Conservation (phyloP, 192 early-diverging fungal species). For the Mycoemilia scoparia region DNA sequence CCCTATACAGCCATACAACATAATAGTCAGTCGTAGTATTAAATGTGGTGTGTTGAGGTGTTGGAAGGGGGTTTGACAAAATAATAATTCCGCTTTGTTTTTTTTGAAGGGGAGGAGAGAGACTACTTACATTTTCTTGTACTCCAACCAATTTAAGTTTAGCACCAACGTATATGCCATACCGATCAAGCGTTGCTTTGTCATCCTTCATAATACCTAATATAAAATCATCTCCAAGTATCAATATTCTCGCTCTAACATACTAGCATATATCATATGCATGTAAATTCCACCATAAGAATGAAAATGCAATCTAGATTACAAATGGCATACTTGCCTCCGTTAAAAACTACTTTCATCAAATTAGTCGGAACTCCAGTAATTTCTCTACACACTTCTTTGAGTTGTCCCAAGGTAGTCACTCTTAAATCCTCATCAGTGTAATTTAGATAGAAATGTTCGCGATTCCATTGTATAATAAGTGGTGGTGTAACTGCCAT, state of each 20-base stretch:
- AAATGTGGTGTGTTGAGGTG: background rate
- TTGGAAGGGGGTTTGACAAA: too few species aligned
- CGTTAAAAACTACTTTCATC: slow-evolving; percentile 54
- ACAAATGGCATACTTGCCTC: slow-evolving; percentile 32
- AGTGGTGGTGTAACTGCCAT: slow-evolving; percentile 22
- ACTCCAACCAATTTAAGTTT: slow-evolving; percentile 55
- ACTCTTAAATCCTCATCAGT: slow-evolving; percentile 22
- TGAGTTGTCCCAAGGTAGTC: slow-evolving; percentile 52
- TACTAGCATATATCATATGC: too few species aligned
- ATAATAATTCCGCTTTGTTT: slow-evolving; percentile 36
- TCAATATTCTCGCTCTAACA: too few species aligned
- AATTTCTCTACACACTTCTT: slow-evolving; percentile 48
- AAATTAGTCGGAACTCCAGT: slow-evolving; percentile 59
- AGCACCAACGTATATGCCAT: slow-evolving; percentile 55
- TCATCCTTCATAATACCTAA: slow-evolving; percentile 61
- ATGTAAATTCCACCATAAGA: too few species aligned
- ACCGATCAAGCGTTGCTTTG: slow-evolving; percentile 39
- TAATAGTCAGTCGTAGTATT: too few species aligned
- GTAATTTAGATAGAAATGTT: slow-evolving; percentile 27
- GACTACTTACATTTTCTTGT: slow-evolving; percentile 20
- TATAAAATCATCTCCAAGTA: background rate
- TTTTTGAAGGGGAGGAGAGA: too few species aligned
- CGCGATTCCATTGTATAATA: slow-evolving; percentile 27
- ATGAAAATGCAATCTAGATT: slow-evolving; percentile 1
- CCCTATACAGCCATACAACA: too few species aligned